Evolutionary conservation across 1,284 basidiomycete species (phyloP).

Genomic region (Ceratobasidium theobromae): DNA sequence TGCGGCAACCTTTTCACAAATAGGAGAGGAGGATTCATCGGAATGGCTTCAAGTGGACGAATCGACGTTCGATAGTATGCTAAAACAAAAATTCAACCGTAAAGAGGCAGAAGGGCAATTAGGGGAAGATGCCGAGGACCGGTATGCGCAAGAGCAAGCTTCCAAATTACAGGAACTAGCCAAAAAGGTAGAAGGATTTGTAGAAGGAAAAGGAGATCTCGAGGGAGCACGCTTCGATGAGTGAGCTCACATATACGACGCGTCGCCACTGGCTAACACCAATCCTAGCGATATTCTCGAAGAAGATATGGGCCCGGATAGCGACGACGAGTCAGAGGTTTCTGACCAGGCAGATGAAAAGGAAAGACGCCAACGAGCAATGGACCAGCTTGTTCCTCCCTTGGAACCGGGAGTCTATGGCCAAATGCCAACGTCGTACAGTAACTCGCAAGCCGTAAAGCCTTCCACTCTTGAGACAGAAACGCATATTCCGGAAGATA

Average conservation of each 20-base stretch:
- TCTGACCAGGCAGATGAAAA: conserved; percentile 42
- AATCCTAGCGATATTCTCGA: conserved; percentile 33
- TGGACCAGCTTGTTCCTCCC: conserved; percentile 70
- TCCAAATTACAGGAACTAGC: conserved; percentile 72
- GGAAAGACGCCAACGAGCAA: conserved; percentile 55
- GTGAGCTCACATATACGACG: conserved; percentile 52
- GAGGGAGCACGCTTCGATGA: conserved; percentile 87
- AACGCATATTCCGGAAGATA: conserved; percentile 29
- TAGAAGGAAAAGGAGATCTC: conserved; percentile 82
- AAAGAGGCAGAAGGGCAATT: conserved; percentile 39
- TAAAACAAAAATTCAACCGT: conserved; percentile 40
- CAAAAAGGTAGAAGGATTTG: conserved; percentile 79
- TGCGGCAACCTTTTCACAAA: conserved; percentile 32
- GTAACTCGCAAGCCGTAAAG: conserved; percentile 61
- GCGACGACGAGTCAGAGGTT: conserved; percentile 47
- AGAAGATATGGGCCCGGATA: conserved; percentile 34
- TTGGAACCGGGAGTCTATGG: conserved; percentile 74
- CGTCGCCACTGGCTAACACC: not conserved
- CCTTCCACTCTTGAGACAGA: conserved; percentile 54
- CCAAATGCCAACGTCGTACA: conserved; percentile 70
- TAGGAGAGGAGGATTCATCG: conserved; percentile 61
- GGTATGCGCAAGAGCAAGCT: conserved; percentile 62
- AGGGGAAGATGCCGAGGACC: conserved; percentile 50
- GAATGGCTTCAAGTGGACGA: conserved; percentile 72
- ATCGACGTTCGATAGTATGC: conserved; percentile 62